Evolutionary conservation across 257 asterid genomes (phyloP), one percentile per base, ranked within the genome.

Genomic region (Jacaranda copaia): DNA sequence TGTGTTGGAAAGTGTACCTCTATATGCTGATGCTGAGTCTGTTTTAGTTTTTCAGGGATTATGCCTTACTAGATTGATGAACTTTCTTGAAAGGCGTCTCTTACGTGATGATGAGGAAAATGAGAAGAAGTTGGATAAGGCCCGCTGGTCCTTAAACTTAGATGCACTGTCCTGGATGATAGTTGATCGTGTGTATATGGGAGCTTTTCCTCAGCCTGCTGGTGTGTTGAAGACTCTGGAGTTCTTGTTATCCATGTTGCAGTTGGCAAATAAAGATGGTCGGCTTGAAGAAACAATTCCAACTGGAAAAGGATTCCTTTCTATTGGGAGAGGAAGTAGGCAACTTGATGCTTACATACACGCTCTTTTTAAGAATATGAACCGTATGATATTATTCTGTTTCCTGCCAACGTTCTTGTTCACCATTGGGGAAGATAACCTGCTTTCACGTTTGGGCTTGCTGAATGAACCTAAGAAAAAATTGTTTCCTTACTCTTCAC

Each of bases 201-300:
- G 99, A 76, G 97, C 96, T 81, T 96, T 96, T 82, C 93, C 97
- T 76, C 98, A 87, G 89, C 97, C 98, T 72, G 81, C 89, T 69
- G 91, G 84, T 80, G 97, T 96, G 45, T 83, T 96, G 81, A 88
- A 86, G 84, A 93, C 97, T 69, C 90, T 93, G 81, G 99, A 96
- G 81, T 96, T 96, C 84, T 84, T 96, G 86, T 77, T 93, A 79
- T 96, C 99, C 75, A 93, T 96, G 97, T 81, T 96, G 76, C 99
- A 96, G 82, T 87, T 96, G 85, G 99, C 97, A 77, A 91, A 96
- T 85, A 96, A 93, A 85, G 99, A 92, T 86, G 99, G 99, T 32
- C 92, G 97, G 45, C 87, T 96, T 84, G 99, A 96, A 87, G 97
- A 89, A 62, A 87, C 93, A 46, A 74, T 87, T 77, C 97, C 98